phyloP scores from a whole-genome alignment of 2,329 filamentous ascomycete genomes.

The Microsporum canis region DNA sequence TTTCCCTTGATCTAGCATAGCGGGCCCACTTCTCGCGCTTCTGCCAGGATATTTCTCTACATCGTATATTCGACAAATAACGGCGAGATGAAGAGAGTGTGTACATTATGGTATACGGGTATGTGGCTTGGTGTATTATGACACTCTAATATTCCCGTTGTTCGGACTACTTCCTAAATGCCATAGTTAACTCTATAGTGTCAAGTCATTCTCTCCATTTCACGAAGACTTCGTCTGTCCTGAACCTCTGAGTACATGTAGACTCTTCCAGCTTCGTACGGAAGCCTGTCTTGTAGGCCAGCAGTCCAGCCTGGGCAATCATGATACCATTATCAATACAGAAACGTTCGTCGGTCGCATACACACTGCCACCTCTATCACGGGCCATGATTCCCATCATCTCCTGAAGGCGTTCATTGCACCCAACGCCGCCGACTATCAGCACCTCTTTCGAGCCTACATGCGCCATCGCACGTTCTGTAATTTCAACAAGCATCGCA shows the following conservation, averaged over 20 bases:
- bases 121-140: no score
- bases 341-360: conserved; percentile 91
- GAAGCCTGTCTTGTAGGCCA: conserved; percentile 75
- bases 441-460: conserved; percentile 87
- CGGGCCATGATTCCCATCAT: conserved; percentile 98
- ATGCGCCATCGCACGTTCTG: conserved; percentile 95
- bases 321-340: conserved; percentile 99
- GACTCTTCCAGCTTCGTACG: conserved; percentile 66
- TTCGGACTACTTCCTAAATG: no score
- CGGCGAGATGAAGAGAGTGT: no score
- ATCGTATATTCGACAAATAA: neutral
- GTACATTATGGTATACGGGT: no score
- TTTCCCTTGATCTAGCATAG: neutral
- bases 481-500: conserved; percentile 97
- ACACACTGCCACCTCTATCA: conserved; percentile 80
- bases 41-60: neutral
- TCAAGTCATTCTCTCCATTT: conserved; percentile 57
- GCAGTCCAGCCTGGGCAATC: conserved; percentile 90
- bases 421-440: conserved; percentile 91
- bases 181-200: neutral
- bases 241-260: conserved; percentile 72
- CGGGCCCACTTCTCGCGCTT: neutral
- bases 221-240: conserved; percentile 70
- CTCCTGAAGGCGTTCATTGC: conserved; percentile 84
- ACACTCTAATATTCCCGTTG: no score